These are phyloP conservation scores for Globisporangium rhizosaccharum DNA, from an alignment of 352 stramenopile genomes.

Conservation along the genomic window DNA sequence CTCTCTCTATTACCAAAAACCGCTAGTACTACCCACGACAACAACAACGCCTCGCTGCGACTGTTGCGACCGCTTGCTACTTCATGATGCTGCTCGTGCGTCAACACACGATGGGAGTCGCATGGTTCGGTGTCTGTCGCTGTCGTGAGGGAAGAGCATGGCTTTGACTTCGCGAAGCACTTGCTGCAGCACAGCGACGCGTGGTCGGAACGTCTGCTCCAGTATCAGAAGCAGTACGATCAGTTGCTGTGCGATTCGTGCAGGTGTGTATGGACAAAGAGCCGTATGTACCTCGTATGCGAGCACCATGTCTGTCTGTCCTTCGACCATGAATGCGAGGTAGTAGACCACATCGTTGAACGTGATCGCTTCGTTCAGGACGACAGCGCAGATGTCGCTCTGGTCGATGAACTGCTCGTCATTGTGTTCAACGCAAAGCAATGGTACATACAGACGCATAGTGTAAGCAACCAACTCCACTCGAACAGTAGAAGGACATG, in stretches of 20 bases:
- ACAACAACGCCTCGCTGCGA: constrained; percentile 1
- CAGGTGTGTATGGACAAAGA: neutral
- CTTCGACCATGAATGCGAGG: constrained; percentile 71
- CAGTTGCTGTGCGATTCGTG: neutral
- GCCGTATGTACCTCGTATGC: constrained; percentile 60
- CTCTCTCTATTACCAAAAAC: no score
- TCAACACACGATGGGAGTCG: constrained; percentile 23
- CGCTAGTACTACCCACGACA: no score
- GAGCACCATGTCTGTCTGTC: constrained; percentile 60
- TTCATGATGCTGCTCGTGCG: constrained; percentile 1
- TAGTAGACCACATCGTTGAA: constrained; percentile 81
- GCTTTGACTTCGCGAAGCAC: constrained; percentile 55
- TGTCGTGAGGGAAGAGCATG: constrained; percentile 47
- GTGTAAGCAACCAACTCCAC: neutral
- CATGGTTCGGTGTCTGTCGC: constrained; percentile 26
- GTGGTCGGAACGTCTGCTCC: constrained; percentile 61
- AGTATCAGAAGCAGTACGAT: neutral
- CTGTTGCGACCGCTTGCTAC: neutral
- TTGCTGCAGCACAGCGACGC: constrained; percentile 60
- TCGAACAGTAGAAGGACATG: neutral
- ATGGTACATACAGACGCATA: neutral
- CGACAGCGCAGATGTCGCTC: constrained; percentile 49
- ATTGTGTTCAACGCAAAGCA: neutral
- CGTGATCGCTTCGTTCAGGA: constrained; percentile 79
- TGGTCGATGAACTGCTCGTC: constrained; percentile 36